Evolutionary conservation across 2,329 filamentous ascomycete genomes (phyloP).

Genomic region (Chrysoporthe deuterocubensis): DNA sequence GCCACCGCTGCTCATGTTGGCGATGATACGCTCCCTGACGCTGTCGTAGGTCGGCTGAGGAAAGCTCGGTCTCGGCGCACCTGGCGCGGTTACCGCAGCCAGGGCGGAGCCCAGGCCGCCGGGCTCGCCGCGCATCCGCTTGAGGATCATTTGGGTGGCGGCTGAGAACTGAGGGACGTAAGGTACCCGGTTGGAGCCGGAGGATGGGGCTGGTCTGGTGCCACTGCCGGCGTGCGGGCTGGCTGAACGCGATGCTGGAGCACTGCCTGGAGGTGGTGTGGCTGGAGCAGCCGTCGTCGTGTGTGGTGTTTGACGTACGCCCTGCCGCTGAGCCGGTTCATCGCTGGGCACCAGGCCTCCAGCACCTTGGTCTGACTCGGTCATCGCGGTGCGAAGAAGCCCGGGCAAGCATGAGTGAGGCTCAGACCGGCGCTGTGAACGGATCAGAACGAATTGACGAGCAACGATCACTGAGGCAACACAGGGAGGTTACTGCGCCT

Average conservation of each 20-base stretch:
- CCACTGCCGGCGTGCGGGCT: constrained; percentile 4
- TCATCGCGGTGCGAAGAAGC: constrained; percentile 3
- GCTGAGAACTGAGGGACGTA: constrained; percentile 28
- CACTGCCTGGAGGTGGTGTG: constrained; percentile 9
- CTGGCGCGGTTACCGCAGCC: constrained; percentile 32
- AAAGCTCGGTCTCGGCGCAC: constrained; percentile 32
- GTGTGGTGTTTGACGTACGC: background rate
- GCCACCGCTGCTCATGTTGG: constrained; percentile 41
- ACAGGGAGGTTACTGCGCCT: background rate
- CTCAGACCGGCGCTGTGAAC: background rate
- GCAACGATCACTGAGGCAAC: background rate
- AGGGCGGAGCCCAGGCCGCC: constrained; percentile 33
- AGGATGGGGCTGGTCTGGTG: constrained; percentile 64
- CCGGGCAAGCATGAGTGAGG: background rate
- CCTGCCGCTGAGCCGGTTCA: background rate
- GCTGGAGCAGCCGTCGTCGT: background rate
- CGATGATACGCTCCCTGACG: constrained; percentile 44
- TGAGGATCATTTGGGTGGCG: constrained; percentile 32
- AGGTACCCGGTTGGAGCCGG: constrained; percentile 67
- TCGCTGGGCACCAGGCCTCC: background rate
- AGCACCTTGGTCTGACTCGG: background rate
- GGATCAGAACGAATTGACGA: too few species aligned
- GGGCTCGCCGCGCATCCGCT: constrained; percentile 33
- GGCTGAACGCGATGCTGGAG: background rate
- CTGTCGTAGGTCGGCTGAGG: constrained; percentile 44